Percentiles rank a stretch among this genome's conserved stretches.
phyloP scores from a whole-genome alignment of 164 flowering plant species.

The Piper betle region DNA sequence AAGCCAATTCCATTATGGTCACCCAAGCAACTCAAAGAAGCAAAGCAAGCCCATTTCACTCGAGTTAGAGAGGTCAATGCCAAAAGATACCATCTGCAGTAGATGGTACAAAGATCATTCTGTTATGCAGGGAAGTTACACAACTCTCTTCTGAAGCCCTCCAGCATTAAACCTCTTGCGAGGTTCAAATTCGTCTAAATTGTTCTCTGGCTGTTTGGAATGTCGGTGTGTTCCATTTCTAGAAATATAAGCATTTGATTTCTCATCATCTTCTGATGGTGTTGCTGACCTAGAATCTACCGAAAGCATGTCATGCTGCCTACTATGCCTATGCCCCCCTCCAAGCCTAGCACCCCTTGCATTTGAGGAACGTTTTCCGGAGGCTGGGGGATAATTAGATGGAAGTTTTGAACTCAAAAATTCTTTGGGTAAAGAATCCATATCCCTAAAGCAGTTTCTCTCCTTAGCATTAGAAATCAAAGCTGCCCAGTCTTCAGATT shows the following conservation, averaged over 20 bases:
- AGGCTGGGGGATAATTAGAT: conserved; percentile 22
- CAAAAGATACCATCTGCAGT: background rate
- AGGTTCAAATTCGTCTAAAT: conserved; percentile 39
- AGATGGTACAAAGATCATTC: too few relatives aligned
- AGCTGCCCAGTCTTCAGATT: conserved; percentile 94
- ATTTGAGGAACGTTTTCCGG: conserved; percentile 29
- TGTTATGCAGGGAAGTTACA: too few relatives aligned
- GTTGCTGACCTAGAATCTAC: conserved; percentile 54
- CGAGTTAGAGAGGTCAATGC: too few relatives aligned
- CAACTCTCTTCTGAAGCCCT: conserved; percentile 21
- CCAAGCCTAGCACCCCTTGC: conserved; percentile 38
- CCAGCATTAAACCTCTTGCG: conserved; percentile 28
- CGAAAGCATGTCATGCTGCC: conserved; percentile 38
- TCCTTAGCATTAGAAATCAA: conserved; percentile 76
- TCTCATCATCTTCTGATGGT: conserved; percentile 34
- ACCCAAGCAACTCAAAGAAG: too few relatives aligned
- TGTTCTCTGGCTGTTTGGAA: conserved; percentile 30
- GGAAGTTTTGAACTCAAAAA: conserved; percentile 36
- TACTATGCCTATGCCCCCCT: conserved; percentile 41
- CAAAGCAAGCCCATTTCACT: too few relatives aligned
- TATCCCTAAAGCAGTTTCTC: conserved; percentile 61
- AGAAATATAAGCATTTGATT: conserved; percentile 17
- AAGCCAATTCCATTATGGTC: too few relatives aligned
- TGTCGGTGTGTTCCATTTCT: conserved; percentile 42
- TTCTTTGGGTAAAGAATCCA: conserved; percentile 83